Percentiles rank a stretch among this genome's conserved stretches.
phyloP scores from a whole-genome alignment of 768 basidiomycete species.

The Leucosporidium yakuticum region DNA sequence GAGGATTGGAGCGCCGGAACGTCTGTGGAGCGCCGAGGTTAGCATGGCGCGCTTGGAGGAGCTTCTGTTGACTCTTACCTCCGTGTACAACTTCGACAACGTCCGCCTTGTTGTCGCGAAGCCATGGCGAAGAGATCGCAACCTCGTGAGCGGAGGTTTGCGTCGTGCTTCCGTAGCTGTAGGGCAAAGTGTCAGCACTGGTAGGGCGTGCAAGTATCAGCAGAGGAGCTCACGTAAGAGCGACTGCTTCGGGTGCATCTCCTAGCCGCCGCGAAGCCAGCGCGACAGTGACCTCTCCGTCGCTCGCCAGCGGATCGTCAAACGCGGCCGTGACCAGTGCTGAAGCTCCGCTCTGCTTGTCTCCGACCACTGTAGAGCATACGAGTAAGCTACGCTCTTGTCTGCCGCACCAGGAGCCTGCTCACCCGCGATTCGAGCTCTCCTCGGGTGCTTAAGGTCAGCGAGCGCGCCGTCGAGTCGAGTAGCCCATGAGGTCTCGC shows the following conservation, averaged over 20 bases:
- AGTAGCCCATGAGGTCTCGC: neutral
- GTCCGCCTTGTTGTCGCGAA: conserved; percentile 10
- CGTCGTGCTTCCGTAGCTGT: conserved; percentile 7
- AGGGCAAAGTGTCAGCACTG: neutral
- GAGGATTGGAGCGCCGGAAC: conserved; percentile 25
- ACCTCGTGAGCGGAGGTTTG: neutral
- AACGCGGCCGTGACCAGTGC: conserved; percentile 17
- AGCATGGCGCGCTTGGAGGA: neutral
- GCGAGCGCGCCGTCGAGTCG: conserved; percentile 8
- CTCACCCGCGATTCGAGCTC: conserved; percentile 17
- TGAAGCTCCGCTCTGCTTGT: neutral
- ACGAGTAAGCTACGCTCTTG: neutral
- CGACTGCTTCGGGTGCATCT: conserved; percentile 6
- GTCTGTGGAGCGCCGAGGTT: neutral
- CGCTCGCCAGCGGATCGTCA: conserved; percentile 30
- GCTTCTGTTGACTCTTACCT: neutral
- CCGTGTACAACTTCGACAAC: conserved; percentile 24
- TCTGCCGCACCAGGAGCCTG: neutral
- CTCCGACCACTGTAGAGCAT: conserved; percentile 15
- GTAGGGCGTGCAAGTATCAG: neutral
- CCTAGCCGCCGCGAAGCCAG: conserved; percentile 20
- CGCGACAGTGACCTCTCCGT: conserved; percentile 14
- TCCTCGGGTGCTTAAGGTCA: neutral
- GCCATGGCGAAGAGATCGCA: conserved; percentile 17
- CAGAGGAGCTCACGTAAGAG: conserved; percentile 6